Conservation (phyloP, 108 stramenopile species). For the Skeletonema menzelii region DNA sequence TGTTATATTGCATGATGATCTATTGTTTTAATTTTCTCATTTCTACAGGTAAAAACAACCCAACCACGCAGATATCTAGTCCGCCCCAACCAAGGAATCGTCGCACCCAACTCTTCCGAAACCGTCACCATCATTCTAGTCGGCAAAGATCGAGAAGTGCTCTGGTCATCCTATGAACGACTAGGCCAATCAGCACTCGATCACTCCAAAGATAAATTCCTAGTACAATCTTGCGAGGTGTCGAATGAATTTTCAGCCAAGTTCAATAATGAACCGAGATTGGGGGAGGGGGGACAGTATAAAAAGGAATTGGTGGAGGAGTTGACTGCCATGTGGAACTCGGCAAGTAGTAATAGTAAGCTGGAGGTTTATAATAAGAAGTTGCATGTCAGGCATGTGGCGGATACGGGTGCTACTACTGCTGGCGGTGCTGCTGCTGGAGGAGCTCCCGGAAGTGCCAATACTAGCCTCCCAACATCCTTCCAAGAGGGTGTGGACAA, state of each 20-base stretch:
- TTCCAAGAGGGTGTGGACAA: slow-evolving; percentile 16
- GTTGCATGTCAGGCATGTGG: slow-evolving; percentile 81
- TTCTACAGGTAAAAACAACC: slow-evolving; percentile 85
- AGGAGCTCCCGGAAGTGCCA: not conserved
- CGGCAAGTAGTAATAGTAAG: slow-evolving; percentile 35
- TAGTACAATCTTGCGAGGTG: slow-evolving; percentile 78
- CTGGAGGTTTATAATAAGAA: slow-evolving; percentile 75
- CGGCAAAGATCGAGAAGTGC: slow-evolving; percentile 84
- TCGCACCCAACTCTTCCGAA: slow-evolving; percentile 74
- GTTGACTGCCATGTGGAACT: slow-evolving; percentile 85
- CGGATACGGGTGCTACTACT: slow-evolving; percentile 7
- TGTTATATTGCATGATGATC: not conserved
- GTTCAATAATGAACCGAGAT: slow-evolving; percentile 18
- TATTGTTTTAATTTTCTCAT: no score
- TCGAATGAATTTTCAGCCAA: slow-evolving; percentile 50
- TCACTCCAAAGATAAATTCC: slow-evolving; percentile 91
- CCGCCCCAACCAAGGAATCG: slow-evolving; percentile 90
- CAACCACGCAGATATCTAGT: slow-evolving; percentile 91
- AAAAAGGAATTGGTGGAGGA: slow-evolving; percentile 69
- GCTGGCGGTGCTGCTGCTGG: not conserved
- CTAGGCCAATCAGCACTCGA: slow-evolving; percentile 91
- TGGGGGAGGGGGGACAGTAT: slow-evolving; percentile 33
- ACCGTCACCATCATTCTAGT: slow-evolving; percentile 83
- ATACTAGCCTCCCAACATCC: not conserved
- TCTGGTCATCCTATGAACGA: slow-evolving; percentile 82